These are phyloP conservation scores for Aspergillus sp. DNA, from an alignment of 2,329 filamentous ascomycete species.

Conservation along the genomic window DNA sequence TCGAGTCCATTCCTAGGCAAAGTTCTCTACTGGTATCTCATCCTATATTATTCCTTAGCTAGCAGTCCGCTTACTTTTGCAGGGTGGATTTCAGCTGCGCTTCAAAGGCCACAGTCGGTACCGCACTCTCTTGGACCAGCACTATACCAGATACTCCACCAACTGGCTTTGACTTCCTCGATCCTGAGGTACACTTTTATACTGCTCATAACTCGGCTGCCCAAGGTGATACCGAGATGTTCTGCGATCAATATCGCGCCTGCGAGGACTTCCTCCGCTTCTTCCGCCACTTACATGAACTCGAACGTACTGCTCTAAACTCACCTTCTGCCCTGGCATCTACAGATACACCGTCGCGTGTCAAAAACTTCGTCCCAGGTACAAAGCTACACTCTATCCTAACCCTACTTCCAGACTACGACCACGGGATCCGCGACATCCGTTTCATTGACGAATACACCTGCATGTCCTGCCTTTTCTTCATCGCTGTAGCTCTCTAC, in stretches of 20 bases:
- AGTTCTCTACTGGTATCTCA: constrained; percentile 31
- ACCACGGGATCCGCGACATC: constrained; percentile 33
- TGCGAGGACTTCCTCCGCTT: constrained; percentile 34
- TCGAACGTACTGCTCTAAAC: constrained; percentile 23
- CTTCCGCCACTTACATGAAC: constrained; percentile 26
- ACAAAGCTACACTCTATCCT: constrained; percentile 29
- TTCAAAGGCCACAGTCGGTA: constrained; percentile 28
- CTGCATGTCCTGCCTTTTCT: constrained; percentile 32
- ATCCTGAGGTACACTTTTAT: constrained; percentile 21
- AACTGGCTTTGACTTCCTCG: constrained; percentile 23
- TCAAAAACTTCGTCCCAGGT: constrained; percentile 21
- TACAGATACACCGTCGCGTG: constrained; percentile 2
- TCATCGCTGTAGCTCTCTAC: constrained; percentile 28
- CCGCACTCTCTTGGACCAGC: constrained; percentile 32
- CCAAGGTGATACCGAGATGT: constrained; percentile 18
- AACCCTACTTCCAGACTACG: constrained; percentile 31
- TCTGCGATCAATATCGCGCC: constrained; percentile 23
- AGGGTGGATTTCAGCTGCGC: constrained; percentile 36
- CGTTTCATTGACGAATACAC: constrained; percentile 35
- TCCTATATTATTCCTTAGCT: not conserved
- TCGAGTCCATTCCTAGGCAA: constrained; percentile 30
- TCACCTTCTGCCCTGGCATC: constrained; percentile 11
- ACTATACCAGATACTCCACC: constrained; percentile 23
- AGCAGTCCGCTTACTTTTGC: not conserved
- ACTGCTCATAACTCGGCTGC: constrained; percentile 11